phyloP scores from a whole-genome alignment of 2,329 filamentous ascomycete genomes.

The Harringtonia aguacate region DNA sequence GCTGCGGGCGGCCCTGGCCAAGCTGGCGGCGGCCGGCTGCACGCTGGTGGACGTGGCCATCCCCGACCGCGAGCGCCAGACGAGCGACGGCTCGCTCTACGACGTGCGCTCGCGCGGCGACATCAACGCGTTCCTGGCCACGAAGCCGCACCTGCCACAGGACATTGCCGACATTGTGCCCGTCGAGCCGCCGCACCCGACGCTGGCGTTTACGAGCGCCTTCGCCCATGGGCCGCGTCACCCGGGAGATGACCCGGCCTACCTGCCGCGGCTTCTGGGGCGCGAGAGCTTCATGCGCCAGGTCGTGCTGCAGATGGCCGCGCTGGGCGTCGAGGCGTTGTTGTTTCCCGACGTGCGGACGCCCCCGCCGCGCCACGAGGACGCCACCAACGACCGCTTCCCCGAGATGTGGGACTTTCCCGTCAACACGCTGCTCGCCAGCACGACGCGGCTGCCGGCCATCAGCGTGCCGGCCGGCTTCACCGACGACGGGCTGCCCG shows the following conservation, averaged over 20 bases:
- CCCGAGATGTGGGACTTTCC: constrained; percentile 14
- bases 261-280: background rate
- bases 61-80: background rate
- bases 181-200: background rate
- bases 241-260: background rate
- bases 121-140: constrained; percentile 21
- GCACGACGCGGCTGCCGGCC: constrained; percentile 20
- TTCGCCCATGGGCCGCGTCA: background rate
- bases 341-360: constrained; percentile 21
- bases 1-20: constrained; percentile 11
- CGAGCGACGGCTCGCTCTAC: constrained; percentile 6
- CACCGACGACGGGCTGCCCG: constrained; percentile 17
- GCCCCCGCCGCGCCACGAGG: constrained; percentile 20
- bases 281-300: background rate
- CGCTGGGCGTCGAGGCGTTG: constrained; percentile 12
- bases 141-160: constrained; percentile 20
- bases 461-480: constrained; percentile 22
- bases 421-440: constrained; percentile 23
- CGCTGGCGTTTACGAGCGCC: background rate
- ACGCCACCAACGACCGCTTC: constrained; percentile 18
- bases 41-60: constrained; percentile 18
- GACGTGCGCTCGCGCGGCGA: constrained; percentile 16
- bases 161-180: constrained; percentile 1
- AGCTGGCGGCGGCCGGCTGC: constrained; percentile 11
- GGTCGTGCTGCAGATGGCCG: background rate